Conservation (phyloP, 805 yeast species). For the Kregervanrija fluxuum region DNA sequence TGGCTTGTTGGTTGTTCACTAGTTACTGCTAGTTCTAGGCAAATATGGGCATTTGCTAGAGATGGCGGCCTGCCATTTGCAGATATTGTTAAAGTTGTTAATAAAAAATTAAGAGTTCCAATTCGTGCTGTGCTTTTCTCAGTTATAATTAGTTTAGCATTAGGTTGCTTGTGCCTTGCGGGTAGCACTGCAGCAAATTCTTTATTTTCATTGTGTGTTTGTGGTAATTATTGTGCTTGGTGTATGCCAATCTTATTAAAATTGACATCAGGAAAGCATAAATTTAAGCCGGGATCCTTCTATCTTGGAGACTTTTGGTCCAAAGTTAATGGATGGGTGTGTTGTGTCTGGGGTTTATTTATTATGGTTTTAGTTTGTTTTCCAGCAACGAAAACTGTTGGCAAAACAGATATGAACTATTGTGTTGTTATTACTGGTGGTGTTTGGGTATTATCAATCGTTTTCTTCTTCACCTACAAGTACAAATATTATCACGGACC, state of each 20-base stretch:
- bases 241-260: conserved; percentile 48
- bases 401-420: conserved; percentile 31
- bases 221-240: conserved; percentile 58
- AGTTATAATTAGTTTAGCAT: conserved; percentile 36
- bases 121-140: conserved; percentile 50
- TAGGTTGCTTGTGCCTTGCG: conserved; percentile 51
- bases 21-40: conserved; percentile 59
- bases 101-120: conserved; percentile 49
- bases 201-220: conserved; percentile 52
- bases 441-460: conserved; percentile 20
- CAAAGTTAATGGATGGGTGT: conserved; percentile 34
- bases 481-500: conserved; percentile 23
- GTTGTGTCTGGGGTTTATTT: conserved; percentile 42
- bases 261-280: conserved; percentile 37
- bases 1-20: conserved; percentile 59
- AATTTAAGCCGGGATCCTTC: conserved; percentile 57
- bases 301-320: conserved; percentile 47
- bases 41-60: conserved; percentile 68
- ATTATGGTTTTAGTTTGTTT: conserved; percentile 50
- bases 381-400: conserved; percentile 38
- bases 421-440: conserved; percentile 29
- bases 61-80: conserved; percentile 66
- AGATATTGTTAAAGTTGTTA: conserved; percentile 44
- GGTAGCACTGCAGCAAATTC: conserved; percentile 55
- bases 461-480: conserved; percentile 18